Conservation (phyloP, 768 basidiomycete genomes). For the Rhodotorula toruloides region DNA sequence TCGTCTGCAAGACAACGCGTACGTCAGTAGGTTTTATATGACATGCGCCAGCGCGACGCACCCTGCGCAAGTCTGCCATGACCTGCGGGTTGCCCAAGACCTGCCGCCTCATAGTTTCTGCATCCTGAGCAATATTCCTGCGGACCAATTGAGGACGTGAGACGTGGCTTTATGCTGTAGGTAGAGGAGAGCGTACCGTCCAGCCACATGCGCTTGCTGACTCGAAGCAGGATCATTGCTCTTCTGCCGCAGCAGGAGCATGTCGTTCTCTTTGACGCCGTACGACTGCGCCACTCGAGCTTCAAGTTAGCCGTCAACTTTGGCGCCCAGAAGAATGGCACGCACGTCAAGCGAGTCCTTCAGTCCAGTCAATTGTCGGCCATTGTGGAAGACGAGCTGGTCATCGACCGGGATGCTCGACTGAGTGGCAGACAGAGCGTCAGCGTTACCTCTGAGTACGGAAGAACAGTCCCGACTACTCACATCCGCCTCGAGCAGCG, state of each 20-base stretch:
- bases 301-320: too few relatives aligned
- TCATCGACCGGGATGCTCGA: slow-evolving; percentile 67
- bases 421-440: slow-evolving; percentile 48
- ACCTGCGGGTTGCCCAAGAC: slow-evolving; percentile 74
- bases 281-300: slow-evolving; percentile 50
- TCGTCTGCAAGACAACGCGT: slow-evolving; percentile 51
- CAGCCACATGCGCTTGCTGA: slow-evolving; percentile 49
- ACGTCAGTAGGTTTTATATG: background rate
- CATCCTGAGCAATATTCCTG: slow-evolving; percentile 69
- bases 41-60: slow-evolving; percentile 43
- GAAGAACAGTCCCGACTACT: slow-evolving; percentile 41
- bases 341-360: slow-evolving; percentile 61
- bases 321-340: too few relatives aligned
- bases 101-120: slow-evolving; percentile 86
- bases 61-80: slow-evolving; percentile 67
- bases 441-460: background rate
- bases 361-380: slow-evolving; percentile 60
- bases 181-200: slow-evolving; percentile 45
- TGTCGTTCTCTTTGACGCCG: slow-evolving; percentile 61
- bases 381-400: slow-evolving; percentile 66
- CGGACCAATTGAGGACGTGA: too few relatives aligned
- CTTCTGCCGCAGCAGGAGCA: slow-evolving; percentile 65
- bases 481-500: slow-evolving; percentile 91
- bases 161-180: background rate
- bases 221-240: slow-evolving; percentile 11